A percentile compares a stretch with the other conserved stretches of the same genome.
These are phyloP conservation scores for Orbilia quercus DNA, from an alignment of 2,329 filamentous ascomycete species.

Conservation along the genomic window DNA sequence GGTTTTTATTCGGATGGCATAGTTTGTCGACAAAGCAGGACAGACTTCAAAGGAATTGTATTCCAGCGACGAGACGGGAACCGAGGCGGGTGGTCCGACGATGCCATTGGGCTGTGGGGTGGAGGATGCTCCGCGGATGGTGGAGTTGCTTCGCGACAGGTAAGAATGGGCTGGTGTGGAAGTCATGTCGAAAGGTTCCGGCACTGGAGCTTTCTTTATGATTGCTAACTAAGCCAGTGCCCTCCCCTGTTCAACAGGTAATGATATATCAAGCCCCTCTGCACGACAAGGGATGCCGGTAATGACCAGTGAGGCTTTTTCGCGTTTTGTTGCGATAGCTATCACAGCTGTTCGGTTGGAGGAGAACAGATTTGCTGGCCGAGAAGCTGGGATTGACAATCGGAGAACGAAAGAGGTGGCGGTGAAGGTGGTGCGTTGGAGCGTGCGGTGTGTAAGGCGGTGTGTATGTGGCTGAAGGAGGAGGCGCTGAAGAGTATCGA, in stretches of 20 bases:
- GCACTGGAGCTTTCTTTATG: slow-evolving; percentile 16
- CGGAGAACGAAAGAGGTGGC: background rate
- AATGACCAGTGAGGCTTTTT: background rate
- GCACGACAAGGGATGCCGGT: background rate
- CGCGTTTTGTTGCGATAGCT: slow-evolving; percentile 2
- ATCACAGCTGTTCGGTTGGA: background rate
- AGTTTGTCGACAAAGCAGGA: slow-evolving; percentile 58
- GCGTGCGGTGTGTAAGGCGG: no score
- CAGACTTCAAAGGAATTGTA: background rate
- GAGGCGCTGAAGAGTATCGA: no score
- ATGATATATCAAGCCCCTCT: background rate
- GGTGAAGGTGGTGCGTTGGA: background rate
- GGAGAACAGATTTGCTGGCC: background rate
- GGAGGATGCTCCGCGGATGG: slow-evolving; percentile 43
- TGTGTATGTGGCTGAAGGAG: no score
- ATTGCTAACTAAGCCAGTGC: slow-evolving; percentile 14
- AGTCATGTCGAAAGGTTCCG: slow-evolving; percentile 26
- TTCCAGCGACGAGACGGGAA: background rate
- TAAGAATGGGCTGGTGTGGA: slow-evolving; percentile 29
- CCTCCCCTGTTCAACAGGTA: slow-evolving; percentile 3
- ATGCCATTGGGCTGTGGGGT: slow-evolving; percentile 46
- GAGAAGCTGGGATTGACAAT: background rate
- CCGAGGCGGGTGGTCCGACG: background rate
- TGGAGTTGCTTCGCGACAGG: slow-evolving; percentile 43
- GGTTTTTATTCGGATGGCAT: slow-evolving; percentile 57